Percentiles rank a stretch among this genome's conserved stretches.
These are phyloP conservation scores for Bothriochloa decipiens DNA, from an alignment of 176 grass and related monocot species.

Conservation along the genomic window DNA sequence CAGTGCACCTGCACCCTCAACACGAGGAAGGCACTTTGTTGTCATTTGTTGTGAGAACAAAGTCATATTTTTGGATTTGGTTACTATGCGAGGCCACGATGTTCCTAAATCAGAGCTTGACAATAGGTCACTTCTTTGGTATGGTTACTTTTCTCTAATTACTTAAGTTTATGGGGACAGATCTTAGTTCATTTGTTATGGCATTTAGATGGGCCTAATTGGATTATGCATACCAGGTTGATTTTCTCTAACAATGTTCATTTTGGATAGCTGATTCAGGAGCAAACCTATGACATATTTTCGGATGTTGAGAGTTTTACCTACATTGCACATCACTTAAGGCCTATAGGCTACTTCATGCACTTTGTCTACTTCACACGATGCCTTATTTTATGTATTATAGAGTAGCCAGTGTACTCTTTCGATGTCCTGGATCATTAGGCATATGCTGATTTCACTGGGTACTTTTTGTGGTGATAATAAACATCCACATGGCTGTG, in stretches of 20 bases:
- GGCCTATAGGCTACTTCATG: not conserved
- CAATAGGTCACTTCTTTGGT: slow-evolving; percentile 98
- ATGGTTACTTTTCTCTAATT: slow-evolving; percentile 38
- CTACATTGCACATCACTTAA: not conserved
- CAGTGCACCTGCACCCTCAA: slow-evolving; percentile 83
- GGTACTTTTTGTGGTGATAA: no score
- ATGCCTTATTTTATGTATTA: slow-evolving; percentile 12
- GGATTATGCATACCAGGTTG: not conserved
- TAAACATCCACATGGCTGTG: no score
- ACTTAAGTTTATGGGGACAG: slow-evolving; percentile 17
- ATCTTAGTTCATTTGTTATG: slow-evolving; percentile 13
- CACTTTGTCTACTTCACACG: not conserved
- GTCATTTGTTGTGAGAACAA: slow-evolving; percentile 99
- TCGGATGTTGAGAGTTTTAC: not conserved
- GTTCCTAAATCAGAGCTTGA: slow-evolving; percentile 98
- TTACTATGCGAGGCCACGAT: slow-evolving; percentile 94
- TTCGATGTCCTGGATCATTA: not conserved
- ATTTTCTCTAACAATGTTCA: slow-evolving; percentile 36
- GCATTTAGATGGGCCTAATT: slow-evolving; percentile 6
- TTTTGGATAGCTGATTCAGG: slow-evolving; percentile 17
- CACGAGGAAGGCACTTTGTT: slow-evolving; percentile 98
- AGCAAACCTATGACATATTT: slow-evolving; percentile 10
- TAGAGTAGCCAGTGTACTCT: slow-evolving; percentile 6
- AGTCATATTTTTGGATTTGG: slow-evolving; percentile 97
- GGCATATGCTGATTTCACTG: no score